Evolutionary conservation across 345 rosid genomes (phyloP), one percentile per base, ranked within the genome.

Genomic region (Arabis hirsuta): DNA sequence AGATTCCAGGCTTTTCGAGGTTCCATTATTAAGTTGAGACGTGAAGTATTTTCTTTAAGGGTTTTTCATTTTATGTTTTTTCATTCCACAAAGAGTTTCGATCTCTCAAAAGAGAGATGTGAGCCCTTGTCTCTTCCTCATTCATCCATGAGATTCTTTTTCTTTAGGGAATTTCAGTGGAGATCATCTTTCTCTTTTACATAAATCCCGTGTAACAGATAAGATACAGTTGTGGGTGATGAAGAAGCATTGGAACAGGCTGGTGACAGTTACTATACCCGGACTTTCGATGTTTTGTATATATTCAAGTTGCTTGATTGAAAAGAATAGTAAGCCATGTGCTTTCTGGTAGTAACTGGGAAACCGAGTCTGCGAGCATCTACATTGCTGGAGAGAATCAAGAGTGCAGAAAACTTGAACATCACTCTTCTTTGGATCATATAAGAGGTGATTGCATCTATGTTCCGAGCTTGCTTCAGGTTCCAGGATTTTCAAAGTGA

Each of bases 41-140:
- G n/a, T n/a, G n/a, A 16, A 16, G 16, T 16, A 16, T 16, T 16
- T 16, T 16, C 16, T 16, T 16, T 16, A 16, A 16, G 16, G 16
- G 16, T 16, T 16, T 16, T 16, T 16, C 16, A 16, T 16, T 16
- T 16, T 16, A 16, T 16, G 16, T 16, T 16, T 16, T 16, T 16
- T 16, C 16, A 16, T 16, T 16, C 16, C 16, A 16, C 16, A 47
- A 20, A 59, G 67, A 27, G 51, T 48, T 60, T 70, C 7, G 42
- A 59, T 60, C 60, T 71, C 53, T 39, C 43, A 1, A 48, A 59
- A 50, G 59, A 70, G 67, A 39, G 52, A 61, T 70, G 59, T 12
- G 43, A 51, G 53, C 10, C 52, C 4, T 51, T 61, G 67, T 50
- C 19, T 27, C 60, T 61, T 51, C 61, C 67, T 51, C 67, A 67